Percentiles rank a stretch among this genome's conserved stretches.
These are phyloP conservation scores for Eucalyptus cladocalyx DNA, from an alignment of 345 rosid species.

Conservation along the genomic window DNA sequence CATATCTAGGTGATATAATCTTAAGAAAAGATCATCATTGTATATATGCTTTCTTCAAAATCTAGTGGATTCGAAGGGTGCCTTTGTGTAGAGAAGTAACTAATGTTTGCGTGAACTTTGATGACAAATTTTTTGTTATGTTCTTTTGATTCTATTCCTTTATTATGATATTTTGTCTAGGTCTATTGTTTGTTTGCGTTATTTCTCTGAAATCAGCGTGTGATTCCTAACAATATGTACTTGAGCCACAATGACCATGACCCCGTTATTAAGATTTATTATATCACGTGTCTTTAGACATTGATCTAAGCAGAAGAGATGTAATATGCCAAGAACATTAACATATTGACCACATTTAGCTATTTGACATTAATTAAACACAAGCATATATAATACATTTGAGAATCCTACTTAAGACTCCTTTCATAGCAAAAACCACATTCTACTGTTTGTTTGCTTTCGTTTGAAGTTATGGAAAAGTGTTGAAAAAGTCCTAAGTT, in stretches of 20 bases:
- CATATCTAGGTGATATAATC: neutral
- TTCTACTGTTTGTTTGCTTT: accelerated
- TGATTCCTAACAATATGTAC: neutral
- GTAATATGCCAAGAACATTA: neutral
- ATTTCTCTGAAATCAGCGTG: neutral
- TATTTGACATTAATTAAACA: neutral
- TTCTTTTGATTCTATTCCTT: neutral
- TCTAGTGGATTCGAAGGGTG: accelerated
- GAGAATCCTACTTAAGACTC: neutral
- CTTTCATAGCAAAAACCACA: neutral
- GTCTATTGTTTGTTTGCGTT: accelerated
- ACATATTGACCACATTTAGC: neutral
- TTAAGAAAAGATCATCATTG: neutral
- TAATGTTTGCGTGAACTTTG: too few species aligned
- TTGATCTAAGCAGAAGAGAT: neutral
- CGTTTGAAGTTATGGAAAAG: neutral
- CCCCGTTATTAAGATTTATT: accelerated
- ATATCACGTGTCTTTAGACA: neutral
- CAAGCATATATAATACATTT: neutral
- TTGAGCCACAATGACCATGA: neutral
- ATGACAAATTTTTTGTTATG: neutral
- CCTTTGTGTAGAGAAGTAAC: accelerated
- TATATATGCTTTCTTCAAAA: neutral
- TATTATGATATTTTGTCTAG: neutral
- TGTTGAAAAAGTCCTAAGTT: accelerated